Base-by-base conservation (phyloP, 495 filamentous ascomycete genomes). In the Aspergillus biplanus region DNA sequence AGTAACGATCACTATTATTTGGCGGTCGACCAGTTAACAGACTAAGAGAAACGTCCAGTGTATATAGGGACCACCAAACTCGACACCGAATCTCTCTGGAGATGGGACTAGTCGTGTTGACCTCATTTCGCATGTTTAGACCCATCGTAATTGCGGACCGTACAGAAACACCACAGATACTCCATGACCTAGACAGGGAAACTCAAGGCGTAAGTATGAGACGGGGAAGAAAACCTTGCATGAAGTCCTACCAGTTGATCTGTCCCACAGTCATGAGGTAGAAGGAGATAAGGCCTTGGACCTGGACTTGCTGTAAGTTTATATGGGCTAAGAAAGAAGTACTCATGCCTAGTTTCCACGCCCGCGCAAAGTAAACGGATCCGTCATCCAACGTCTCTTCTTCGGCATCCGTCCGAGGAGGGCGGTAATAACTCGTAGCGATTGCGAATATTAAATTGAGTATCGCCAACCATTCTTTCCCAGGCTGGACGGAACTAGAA, bases 391-490 rank as follows among this genome's bases (percentile, higher is more conserved):
- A n/a, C 3, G 21, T 32, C 2, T 35, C 4, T 12, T 33, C 16
- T 48, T 48, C 52, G 8, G 58, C 33, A 27, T 27, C 21, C 16
- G 52, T 53, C 12, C 50, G 56, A 8, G 71, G 46, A 8, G 87
- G 75, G 47, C 67, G 54, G 0, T 77, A 78, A 66, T 85, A 82
- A 63, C 75, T 80, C 5, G 83, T 78, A 5, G 80, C 82, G 59
- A 89, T 86, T 16, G 87, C 87, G 70, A 90, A 88, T 27, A 90
- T 77, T 27, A 89, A 63, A 66, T 90, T 90, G 32, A 89, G 63
- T 18, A 85, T 83, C 0, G 84, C 82, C 49, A 86, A 71, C 86
- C 85, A 89, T 50, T 79, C 74, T 15, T 73, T 75, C 5, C 77
- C 74, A 31, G 80, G 76, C 35, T 73, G 71, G 31, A 75, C 72